phyloP scores from a whole-genome alignment of 148 eudicot species.

The Camellia japonica region DNA sequence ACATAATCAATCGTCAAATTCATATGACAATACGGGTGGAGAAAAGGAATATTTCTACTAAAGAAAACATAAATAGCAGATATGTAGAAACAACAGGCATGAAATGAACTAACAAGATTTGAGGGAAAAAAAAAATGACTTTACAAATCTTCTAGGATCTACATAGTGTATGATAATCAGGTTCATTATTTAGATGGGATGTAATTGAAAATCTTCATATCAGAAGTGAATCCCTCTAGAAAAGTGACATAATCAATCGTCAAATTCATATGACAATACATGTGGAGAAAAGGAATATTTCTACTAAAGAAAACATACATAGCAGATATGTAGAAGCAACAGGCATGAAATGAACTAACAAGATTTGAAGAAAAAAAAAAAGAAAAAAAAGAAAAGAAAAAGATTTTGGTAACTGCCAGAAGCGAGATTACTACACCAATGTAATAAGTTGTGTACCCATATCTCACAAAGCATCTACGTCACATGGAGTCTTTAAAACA shows the following conservation, averaged over 20 bases:
- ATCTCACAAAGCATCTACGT: neutral
- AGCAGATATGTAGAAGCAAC: neutral
- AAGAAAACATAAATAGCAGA: neutral
- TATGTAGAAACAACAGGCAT: neutral
- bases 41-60: neutral
- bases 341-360: neutral
- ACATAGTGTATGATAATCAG: neutral
- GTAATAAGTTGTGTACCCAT: neutral
- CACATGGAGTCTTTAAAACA: too few species aligned
- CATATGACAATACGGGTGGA: neutral
- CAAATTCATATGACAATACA: neutral
- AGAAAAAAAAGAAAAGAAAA: too few species aligned
- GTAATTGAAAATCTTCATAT: neutral
- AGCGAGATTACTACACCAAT: neutral
- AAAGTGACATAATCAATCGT: neutral
- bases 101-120: neutral
- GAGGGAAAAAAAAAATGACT: too few species aligned
- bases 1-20: neutral
- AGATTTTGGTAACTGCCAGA: neutral
- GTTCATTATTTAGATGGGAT: neutral
- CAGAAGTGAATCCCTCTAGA: neutral
- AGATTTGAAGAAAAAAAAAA: too few species aligned
- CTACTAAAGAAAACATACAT: neutral
- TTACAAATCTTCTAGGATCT: neutral
- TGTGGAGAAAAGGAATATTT: conserved; percentile 1